Evolutionary conservation across 257 asterid species (phyloP).

Genomic region (Nicotiana otophora): DNA sequence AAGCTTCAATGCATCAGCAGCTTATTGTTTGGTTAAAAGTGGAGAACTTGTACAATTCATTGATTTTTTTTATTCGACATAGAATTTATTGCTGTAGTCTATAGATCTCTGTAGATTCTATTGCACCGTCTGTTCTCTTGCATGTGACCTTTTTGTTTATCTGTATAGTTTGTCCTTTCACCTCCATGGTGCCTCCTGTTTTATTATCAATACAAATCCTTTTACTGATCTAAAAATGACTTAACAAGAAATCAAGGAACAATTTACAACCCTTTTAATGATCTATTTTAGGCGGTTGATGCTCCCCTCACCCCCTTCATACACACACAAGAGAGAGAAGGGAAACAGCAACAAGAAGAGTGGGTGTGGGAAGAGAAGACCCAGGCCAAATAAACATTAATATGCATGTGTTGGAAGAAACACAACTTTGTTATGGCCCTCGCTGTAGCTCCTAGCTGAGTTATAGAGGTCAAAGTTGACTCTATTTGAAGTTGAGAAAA

Average conservation of each 20-base stretch:
- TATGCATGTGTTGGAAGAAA: not conserved
- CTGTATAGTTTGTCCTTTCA: not conserved
- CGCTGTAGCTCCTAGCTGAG: not conserved
- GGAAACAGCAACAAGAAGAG: no score
- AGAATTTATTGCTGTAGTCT: no score
- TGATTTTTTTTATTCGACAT: not conserved
- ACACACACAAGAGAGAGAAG: no score
- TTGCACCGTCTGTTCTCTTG: not conserved
- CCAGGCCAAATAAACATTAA: not conserved
- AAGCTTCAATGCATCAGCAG: not conserved
- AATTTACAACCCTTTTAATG: no score
- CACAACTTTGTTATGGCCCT: not conserved
- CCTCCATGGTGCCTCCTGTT: not conserved
- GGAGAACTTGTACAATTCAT: not conserved
- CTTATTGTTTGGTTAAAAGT: not conserved
- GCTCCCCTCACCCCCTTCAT: no score
- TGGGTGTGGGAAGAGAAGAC: not conserved
- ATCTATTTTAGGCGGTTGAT: no score
- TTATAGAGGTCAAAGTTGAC: not conserved
- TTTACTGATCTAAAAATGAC: not conserved
- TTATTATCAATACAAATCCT: not conserved
- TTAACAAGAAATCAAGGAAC: not conserved
- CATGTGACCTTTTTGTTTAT: not conserved
- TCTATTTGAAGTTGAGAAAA: not conserved
- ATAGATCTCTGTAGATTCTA: not conserved